A percentile compares a stretch with the other conserved stretches of the same genome.
phyloP scores from a whole-genome alignment of 176 grass and related monocot genomes.

The Ensete ventricosum region DNA sequence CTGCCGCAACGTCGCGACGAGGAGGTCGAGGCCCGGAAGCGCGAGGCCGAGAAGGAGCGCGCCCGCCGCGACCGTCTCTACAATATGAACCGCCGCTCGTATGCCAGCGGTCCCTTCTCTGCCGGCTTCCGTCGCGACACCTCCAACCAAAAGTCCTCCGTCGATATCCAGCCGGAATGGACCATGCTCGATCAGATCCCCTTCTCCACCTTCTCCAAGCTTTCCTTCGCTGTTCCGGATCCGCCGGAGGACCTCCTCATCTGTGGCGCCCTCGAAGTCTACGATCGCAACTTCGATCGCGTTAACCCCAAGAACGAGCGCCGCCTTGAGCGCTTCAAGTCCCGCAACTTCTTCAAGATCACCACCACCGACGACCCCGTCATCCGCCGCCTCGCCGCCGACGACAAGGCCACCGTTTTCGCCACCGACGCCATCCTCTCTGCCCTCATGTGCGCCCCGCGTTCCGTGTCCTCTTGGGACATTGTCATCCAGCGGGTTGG shows the following conservation, averaged over 20 bases:
- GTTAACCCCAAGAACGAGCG: constrained; percentile 16
- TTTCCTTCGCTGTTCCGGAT: background rate
- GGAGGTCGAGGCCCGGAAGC: constrained; percentile 1
- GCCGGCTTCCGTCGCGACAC: background rate
- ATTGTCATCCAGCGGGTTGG: constrained; percentile 7
- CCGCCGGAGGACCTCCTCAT: constrained; percentile 10
- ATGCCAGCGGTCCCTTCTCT: background rate
- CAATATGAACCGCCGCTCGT: background rate
- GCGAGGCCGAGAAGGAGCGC: constrained; percentile 10
- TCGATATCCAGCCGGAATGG: constrained; percentile 10
- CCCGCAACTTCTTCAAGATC: constrained; percentile 17
- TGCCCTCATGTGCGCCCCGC: constrained; percentile 8
- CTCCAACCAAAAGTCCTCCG: background rate
- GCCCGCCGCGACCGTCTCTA: constrained; percentile 7
- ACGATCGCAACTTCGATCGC: constrained; percentile 1
- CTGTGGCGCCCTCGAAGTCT: constrained; percentile 5
- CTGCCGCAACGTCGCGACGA: constrained; percentile 4
- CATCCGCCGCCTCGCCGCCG: constrained; percentile 9
- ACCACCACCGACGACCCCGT: constrained; percentile 8
- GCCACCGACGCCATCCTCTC: constrained; percentile 13
- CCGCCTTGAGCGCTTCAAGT: constrained; percentile 7
- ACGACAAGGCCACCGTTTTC: constrained; percentile 5
- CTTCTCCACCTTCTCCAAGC: constrained; percentile 15
- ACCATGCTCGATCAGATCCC: constrained; percentile 14
- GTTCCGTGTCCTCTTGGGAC: constrained; percentile 1